Evolutionary conservation across 495 filamentous ascomycete genomes (phyloP).

Genomic region (Penicillium argentinense): DNA sequence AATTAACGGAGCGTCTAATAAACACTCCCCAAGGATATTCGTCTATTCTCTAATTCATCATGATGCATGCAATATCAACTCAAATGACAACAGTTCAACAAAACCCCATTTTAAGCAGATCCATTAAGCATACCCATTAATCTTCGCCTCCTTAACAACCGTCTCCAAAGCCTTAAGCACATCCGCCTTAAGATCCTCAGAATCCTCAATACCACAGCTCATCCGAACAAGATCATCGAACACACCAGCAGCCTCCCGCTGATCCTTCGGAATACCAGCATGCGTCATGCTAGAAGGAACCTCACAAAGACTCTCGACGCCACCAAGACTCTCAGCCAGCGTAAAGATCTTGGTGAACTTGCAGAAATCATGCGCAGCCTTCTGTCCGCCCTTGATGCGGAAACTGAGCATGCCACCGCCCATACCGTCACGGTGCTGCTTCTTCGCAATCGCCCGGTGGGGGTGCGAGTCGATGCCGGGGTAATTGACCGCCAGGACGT

Average conservation of each 20-base stretch:
- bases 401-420: slow-evolving; percentile 98
- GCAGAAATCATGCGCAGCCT: slow-evolving; percentile 90
- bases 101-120: slow-evolving; percentile 18
- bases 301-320: slow-evolving; percentile 90
- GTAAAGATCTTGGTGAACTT: slow-evolving; percentile 86
- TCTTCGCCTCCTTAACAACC: too few species aligned
- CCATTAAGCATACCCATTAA: slow-evolving; percentile 25
- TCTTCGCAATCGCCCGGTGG: slow-evolving; percentile 77
- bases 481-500: slow-evolving; percentile 91
- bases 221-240: slow-evolving; percentile 94
- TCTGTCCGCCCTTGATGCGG: slow-evolving; percentile 85
- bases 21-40: too few species aligned
- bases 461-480: slow-evolving; percentile 85
- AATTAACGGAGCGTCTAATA: too few species aligned
- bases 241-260: slow-evolving; percentile 90
- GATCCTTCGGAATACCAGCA: slow-evolving; percentile 84
- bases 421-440: slow-evolving; percentile 92
- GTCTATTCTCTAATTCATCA: slow-evolving; percentile 26
- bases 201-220: slow-evolving; percentile 93
- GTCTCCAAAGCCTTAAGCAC: slow-evolving; percentile 80
- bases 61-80: slow-evolving; percentile 8
- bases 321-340: slow-evolving; percentile 88
- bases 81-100: too few species aligned
- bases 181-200: slow-evolving; percentile 78
- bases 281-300: slow-evolving; percentile 95